phyloP scores from a whole-genome alignment of 1,284 basidiomycete genomes.

The Trametes versicolor region DNA sequence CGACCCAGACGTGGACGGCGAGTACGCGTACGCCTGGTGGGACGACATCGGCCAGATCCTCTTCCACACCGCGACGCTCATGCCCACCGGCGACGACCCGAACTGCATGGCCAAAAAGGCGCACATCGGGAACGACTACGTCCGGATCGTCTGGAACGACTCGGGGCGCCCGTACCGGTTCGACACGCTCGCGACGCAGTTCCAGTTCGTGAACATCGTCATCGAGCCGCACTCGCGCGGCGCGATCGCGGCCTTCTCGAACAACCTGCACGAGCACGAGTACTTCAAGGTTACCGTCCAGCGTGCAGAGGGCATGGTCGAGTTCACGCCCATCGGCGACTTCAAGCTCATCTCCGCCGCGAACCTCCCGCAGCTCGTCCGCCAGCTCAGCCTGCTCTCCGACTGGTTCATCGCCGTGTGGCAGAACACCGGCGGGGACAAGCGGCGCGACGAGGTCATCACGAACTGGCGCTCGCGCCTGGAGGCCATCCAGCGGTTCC shows the following conservation, averaged over 20 bases:
- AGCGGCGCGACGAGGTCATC: conserved; percentile 78
- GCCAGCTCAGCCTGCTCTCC: conserved; percentile 86
- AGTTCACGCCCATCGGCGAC: conserved; percentile 90
- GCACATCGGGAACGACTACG: conserved; percentile 95
- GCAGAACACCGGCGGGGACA: conserved; percentile 76
- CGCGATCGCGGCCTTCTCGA: conserved; percentile 82
- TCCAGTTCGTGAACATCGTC: conserved; percentile 98
- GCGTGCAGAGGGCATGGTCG: conserved; percentile 86
- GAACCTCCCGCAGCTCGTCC: conserved; percentile 83
- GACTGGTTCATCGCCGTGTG: conserved; percentile 92
- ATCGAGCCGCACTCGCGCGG: conserved; percentile 94
- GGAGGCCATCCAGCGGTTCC: conserved; percentile 78
- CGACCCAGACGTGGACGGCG: conserved; percentile 88
- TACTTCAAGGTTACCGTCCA: conserved; percentile 95
- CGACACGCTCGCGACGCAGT: conserved; percentile 91
- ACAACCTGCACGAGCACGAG: conserved; percentile 84
- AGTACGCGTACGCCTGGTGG: conserved; percentile 99
- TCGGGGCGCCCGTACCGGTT: conserved; percentile 89
- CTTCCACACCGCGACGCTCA: conserved; percentile 97
- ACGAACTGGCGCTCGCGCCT: conserved; percentile 91
- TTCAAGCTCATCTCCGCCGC: conserved; percentile 93
- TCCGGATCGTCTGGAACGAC: conserved; percentile 98
- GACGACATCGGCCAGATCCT: conserved; percentile 97
- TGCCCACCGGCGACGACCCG: conserved; percentile 85
- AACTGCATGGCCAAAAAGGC: conserved; percentile 87